Conservation (phyloP, 2,329 filamentous ascomycete species). For the Aspergillus proliferans region DNA sequence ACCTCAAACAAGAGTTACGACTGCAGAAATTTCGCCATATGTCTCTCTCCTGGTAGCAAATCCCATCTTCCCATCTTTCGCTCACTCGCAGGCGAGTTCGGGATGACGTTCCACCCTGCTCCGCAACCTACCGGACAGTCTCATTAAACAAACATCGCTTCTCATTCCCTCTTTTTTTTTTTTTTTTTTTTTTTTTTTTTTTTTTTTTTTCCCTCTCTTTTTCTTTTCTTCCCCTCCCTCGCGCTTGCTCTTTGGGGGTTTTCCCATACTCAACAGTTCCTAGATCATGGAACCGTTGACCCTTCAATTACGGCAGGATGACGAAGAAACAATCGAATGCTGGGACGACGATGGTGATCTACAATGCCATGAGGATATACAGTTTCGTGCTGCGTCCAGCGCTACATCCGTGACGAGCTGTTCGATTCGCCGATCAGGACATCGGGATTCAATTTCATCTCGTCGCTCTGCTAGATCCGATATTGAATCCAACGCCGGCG, state of each 20-base stretch:
- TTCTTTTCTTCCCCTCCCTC: too few relatives aligned
- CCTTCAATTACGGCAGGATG: slow-evolving; percentile 26
- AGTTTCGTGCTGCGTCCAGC: slow-evolving; percentile 40
- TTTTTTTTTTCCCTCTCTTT: not conserved
- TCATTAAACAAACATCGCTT: not conserved
- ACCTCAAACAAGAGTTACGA: too few relatives aligned
- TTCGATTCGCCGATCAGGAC: slow-evolving; percentile 38
- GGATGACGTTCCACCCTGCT: slow-evolving; percentile 24
- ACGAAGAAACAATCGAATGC: slow-evolving; percentile 39
- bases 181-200: not conserved
- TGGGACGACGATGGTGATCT: slow-evolving; percentile 47
- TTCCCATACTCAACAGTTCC: not conserved
- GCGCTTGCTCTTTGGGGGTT: too few relatives aligned
- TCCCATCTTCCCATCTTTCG: not conserved
- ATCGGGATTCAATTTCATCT: slow-evolving; percentile 74
- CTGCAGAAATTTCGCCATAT: not conserved
- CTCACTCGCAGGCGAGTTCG: slow-evolving; percentile 8
- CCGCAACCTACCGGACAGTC: slow-evolving; percentile 13
- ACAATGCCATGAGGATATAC: slow-evolving; percentile 41
- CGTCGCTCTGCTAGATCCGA: slow-evolving; percentile 77
- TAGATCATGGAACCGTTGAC: slow-evolving; percentile 35
- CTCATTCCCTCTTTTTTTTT: not conserved
- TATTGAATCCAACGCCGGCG: slow-evolving; percentile 62
- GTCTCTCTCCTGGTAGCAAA: not conserved
- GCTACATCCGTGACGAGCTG: slow-evolving; percentile 41